Evolutionary conservation across 495 filamentous ascomycete species (phyloP).

Genomic region (Haplographium delicatum): DNA sequence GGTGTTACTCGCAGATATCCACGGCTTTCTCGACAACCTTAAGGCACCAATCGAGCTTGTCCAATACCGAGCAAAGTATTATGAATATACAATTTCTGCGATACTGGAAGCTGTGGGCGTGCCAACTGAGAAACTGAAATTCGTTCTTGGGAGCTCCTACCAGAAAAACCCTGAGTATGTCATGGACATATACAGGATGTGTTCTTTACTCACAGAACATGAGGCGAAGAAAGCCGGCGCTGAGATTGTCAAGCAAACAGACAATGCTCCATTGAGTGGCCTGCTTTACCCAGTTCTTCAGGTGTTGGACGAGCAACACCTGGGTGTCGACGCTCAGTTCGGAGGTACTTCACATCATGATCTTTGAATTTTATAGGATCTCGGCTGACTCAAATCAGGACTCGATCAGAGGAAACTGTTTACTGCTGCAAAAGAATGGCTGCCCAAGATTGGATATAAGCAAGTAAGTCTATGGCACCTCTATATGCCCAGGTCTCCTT

Average conservation of each 20-base stretch:
- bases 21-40: conserved; percentile 75
- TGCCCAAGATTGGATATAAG: conserved; percentile 67
- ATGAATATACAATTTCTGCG: conserved; percentile 58
- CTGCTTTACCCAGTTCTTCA: conserved; percentile 89
- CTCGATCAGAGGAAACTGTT: conserved; percentile 93
- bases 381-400: too few relatives aligned
- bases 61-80: conserved; percentile 67
- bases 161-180: conserved; percentile 64
- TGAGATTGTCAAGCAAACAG: conserved; percentile 88
- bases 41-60: conserved; percentile 90
- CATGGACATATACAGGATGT: conserved; percentile 69
- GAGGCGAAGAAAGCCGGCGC: conserved; percentile 84
- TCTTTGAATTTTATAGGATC: too few relatives aligned
- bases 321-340: conserved; percentile 77
- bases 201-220: conserved; percentile 52
- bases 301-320: conserved; percentile 84
- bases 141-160: conserved; percentile 82
- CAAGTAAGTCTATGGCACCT: neutral
- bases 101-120: conserved; percentile 67
- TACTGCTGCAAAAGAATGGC: conserved; percentile 64
- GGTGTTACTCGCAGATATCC: conserved; percentile 77
- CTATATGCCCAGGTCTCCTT: conserved; percentile 26
- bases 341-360: conserved; percentile 37
- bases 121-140: conserved; percentile 70
- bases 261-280: conserved; percentile 63